A percentile compares a stretch with the other conserved stretches of the same genome.
These are phyloP conservation scores for Phytophthora kernoviae DNA, from an alignment of 352 stramenopile genomes.

Conservation along the genomic window DNA sequence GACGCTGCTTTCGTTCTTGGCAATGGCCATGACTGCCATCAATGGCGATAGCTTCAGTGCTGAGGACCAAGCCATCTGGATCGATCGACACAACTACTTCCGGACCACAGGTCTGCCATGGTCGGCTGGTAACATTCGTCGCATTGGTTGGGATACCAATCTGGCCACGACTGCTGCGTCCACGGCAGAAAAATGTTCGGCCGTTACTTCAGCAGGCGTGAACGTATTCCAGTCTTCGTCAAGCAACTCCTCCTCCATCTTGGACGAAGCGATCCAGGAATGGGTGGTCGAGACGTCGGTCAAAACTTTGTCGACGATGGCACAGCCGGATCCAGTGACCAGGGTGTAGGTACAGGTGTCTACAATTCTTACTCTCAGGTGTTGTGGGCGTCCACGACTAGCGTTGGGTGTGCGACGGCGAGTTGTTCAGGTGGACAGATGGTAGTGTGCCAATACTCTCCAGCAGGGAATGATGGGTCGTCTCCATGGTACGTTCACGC, in stretches of 20 bases:
- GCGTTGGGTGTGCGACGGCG: slow-evolving; percentile 62
- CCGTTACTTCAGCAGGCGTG: slow-evolving; percentile 37
- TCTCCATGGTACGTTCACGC: slow-evolving; percentile 64
- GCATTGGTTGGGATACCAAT: slow-evolving; percentile 57
- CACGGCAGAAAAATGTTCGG: slow-evolving; percentile 39
- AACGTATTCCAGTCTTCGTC: slow-evolving; percentile 48
- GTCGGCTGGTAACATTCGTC: slow-evolving; percentile 63
- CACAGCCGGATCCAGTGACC: slow-evolving; percentile 39
- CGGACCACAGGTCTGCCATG: slow-evolving; percentile 68
- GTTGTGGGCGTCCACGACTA: slow-evolving; percentile 59
- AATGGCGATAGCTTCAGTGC: background rate
- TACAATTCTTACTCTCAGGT: slow-evolving; percentile 83
- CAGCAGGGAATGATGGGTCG: slow-evolving; percentile 48
- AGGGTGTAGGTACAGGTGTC: slow-evolving; percentile 51
- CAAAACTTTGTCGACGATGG: slow-evolving; percentile 43
- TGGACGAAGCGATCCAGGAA: slow-evolving; percentile 55
- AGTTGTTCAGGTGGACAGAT: slow-evolving; percentile 41
- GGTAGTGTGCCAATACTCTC: slow-evolving; percentile 67
- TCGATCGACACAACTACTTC: slow-evolving; percentile 79
- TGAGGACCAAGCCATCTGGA: slow-evolving; percentile 59
- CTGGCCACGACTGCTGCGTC: slow-evolving; percentile 44
- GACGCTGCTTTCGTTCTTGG: background rate
- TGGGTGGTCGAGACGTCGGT: slow-evolving; percentile 60
- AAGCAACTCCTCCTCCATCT: slow-evolving; percentile 18
- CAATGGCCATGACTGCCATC: background rate